Evolutionary conservation across 371 early-diverging fungal species (phyloP).

Genomic region (Sporodiniella umbellata): DNA sequence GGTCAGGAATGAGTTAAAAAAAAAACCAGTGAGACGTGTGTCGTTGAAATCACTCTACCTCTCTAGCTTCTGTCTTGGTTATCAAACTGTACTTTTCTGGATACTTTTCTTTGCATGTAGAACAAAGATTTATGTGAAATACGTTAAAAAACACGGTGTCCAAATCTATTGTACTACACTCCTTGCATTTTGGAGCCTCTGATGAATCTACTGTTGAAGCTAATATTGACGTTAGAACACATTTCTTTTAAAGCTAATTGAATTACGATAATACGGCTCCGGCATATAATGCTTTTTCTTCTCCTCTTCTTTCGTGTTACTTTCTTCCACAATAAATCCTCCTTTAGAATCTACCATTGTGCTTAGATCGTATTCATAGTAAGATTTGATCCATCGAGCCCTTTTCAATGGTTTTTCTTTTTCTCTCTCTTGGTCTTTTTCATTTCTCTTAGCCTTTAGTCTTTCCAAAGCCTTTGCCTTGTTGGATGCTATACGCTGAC

Average conservation of each 20-base stretch:
- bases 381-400: conserved; percentile 26
- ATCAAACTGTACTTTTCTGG: conserved; percentile 88
- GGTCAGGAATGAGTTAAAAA: neutral
- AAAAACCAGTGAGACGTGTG: neutral
- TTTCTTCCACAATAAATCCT: conserved; percentile 77
- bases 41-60: conserved; percentile 34
- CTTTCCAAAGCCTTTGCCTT: conserved; percentile 20
- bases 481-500: conserved; percentile 13
- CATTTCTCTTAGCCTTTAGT: conserved; percentile 14
- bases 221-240: conserved; percentile 8
- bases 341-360: conserved; percentile 78
- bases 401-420: conserved; percentile 6
- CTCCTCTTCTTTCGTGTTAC: conserved; percentile 22
- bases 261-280: conserved; percentile 54
- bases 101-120: conserved; percentile 63
- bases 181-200: conserved; percentile 69
- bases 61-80: conserved; percentile 92
- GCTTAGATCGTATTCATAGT: conserved; percentile 75
- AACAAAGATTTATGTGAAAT: conserved; percentile 74
- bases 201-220: conserved; percentile 58
- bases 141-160: conserved; percentile 68
- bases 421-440: neutral
- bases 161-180: conserved; percentile 78
- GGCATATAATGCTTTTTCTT: conserved; percentile 12
- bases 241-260: neutral